Evolutionary conservation across 192 early-diverging fungal genomes (phyloP), one percentile per base, ranked within the genome.

Genomic region (Geranomyces variabilis): DNA sequence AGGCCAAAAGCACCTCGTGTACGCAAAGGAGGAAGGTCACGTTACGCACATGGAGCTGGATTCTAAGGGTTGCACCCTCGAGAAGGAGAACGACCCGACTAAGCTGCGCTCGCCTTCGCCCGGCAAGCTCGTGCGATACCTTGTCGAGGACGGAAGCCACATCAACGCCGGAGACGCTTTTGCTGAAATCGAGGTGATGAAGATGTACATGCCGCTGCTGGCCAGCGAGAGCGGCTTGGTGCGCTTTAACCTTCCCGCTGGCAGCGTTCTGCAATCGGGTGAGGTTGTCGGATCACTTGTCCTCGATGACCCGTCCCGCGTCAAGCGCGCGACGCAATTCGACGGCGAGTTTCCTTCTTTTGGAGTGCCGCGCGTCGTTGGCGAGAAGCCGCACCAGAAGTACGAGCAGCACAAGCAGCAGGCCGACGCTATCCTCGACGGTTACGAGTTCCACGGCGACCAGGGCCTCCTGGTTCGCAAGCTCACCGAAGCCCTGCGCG

Each of bases 181-280:
- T 81, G 97, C 97, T 46, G 97, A 99, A 76, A 98, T 99, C 77
- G 97, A 99, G 86, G 94, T 96, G 53, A 99, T 99, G 97, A 99
- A 99, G 85, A 99, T 99, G 97, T 96, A 97, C 83, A 99, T 99
- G 97, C 95, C 96, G 61, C 82, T 99, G 73, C 83, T 95, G 24
- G 93, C 95, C 34, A 78, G 87, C 29, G 95, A 97, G 75, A 91
- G 91, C 80, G 97, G 97, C 59, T 80, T 94, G 17, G 91, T 96
- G 46, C 89, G 92, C 77, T 91, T 94, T 75, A 88, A 89, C 72
- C 93, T 94, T 74, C 96, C 93, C 74, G 87, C 92, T 17, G 94
- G 94, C 43, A 87, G 91, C 46, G 80, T 92, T 7, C 82, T 99
- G 30, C 81, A 88, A 8, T 89, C 91, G 34, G 97, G 96, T 71